A percentile compares a stretch with the other conserved stretches of the same genome.
phyloP scores from a whole-genome alignment of 306 rosid species.

The Dalbergia cochinchinensis region DNA sequence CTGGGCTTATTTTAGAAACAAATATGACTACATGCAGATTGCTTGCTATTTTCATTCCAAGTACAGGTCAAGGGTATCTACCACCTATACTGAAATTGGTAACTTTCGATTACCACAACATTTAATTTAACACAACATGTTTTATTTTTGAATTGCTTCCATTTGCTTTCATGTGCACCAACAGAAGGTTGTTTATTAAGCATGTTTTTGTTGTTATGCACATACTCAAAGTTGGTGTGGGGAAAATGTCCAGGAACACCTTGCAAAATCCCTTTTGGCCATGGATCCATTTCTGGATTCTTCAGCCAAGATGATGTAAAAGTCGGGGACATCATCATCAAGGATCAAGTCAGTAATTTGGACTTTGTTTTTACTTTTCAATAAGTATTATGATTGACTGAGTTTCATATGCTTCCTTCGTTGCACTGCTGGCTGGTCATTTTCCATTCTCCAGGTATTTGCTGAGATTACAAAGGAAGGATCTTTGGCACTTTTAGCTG shows the following conservation, averaged over 20 bases:
- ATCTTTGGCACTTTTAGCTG: conserved; percentile 46
- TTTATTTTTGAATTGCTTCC: background rate
- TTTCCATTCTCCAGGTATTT: conserved; percentile 52
- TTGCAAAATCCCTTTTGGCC: conserved; percentile 55
- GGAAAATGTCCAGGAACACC: conserved; percentile 50
- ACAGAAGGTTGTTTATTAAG: background rate
- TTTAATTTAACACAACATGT: background rate
- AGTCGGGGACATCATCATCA: conserved; percentile 55
- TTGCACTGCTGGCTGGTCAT: conserved; percentile 17
- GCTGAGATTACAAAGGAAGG: conserved; percentile 53
- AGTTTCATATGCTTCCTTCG: conserved; percentile 25
- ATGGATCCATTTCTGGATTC: conserved; percentile 56
- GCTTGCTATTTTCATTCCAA: conserved; percentile 63
- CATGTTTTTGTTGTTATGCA: background rate
- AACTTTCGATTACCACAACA: conserved; percentile 25
- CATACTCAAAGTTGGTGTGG: conserved; percentile 37
- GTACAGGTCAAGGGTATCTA: conserved; percentile 55
- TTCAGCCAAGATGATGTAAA: conserved; percentile 59
- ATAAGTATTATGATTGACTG: conserved; percentile 27
- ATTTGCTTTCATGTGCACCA: conserved; percentile 23
- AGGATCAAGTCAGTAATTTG: conserved; percentile 53
- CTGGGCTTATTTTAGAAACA: conserved; percentile 20
- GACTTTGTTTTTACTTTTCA: conserved; percentile 3
- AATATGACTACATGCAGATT: conserved; percentile 52
- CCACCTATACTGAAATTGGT: conserved; percentile 58